Percentiles rank a stretch among this genome's conserved stretches.
Evolutionary conservation across 768 basidiomycete species (phyloP).

Genomic region (Amyloporia xantha): DNA sequence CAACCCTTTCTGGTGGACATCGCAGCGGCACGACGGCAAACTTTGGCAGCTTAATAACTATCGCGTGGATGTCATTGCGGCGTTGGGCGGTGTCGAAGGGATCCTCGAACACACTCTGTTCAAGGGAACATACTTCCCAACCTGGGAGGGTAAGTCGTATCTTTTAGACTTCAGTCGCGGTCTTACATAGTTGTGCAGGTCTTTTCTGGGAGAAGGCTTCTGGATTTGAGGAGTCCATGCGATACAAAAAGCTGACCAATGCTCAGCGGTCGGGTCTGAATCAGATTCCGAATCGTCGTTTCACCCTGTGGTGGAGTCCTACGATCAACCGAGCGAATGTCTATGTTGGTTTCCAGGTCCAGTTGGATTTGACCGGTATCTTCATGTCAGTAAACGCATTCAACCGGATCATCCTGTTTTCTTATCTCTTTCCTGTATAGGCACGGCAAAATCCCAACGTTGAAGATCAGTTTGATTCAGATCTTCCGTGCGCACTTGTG

Average conservation of each 20-base stretch:
- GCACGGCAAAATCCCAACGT: slow-evolving; percentile 97
- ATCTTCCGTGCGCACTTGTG: slow-evolving; percentile 99
- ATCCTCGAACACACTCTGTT: slow-evolving; percentile 96
- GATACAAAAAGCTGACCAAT: slow-evolving; percentile 95
- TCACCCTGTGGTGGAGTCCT: slow-evolving; percentile 99
- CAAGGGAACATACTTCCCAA: slow-evolving; percentile 97
- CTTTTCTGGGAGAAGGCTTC: slow-evolving; percentile 99
- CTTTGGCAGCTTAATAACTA: slow-evolving; percentile 98
- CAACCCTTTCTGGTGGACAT: slow-evolving; percentile 99
- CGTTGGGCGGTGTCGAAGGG: slow-evolving; percentile 91
- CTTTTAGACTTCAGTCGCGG: neutral
- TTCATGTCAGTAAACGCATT: slow-evolving; percentile 69
- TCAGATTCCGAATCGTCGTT: slow-evolving; percentile 97
- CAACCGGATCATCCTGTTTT: neutral
- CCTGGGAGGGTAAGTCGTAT: slow-evolving; percentile 74
- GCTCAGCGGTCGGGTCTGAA: slow-evolving; percentile 97
- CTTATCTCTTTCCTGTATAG: no score
- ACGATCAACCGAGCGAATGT: slow-evolving; percentile 99
- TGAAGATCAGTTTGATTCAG: slow-evolving; percentile 98
- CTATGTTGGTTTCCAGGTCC: slow-evolving; percentile 99
- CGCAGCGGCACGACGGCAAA: slow-evolving; percentile 93
- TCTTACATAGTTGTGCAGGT: slow-evolving; percentile 30
- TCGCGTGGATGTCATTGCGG: slow-evolving; percentile 98
- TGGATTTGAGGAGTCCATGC: slow-evolving; percentile 94
- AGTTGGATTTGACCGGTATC: slow-evolving; percentile 94